Evolutionary conservation across 2,329 filamentous ascomycete genomes (phyloP).

Genomic region (Diaporthe longicolla): DNA sequence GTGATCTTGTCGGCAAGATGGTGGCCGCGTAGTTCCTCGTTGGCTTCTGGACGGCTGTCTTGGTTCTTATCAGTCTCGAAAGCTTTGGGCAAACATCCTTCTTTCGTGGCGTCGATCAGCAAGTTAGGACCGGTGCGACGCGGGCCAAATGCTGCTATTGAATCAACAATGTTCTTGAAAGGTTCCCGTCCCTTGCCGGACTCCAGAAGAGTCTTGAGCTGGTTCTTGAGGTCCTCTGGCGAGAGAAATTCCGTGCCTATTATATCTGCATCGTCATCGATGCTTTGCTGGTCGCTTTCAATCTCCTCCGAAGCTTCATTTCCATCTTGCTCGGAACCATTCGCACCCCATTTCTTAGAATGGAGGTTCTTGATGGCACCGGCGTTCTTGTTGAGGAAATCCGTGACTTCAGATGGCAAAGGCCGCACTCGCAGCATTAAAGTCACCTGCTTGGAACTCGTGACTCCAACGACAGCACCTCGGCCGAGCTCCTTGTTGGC

Average conservation of each 20-base stretch:
- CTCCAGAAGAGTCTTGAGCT: slow-evolving; percentile 78
- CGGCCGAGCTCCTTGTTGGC: slow-evolving; percentile 88
- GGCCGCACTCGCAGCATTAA: slow-evolving; percentile 84
- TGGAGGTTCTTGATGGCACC: slow-evolving; percentile 85
- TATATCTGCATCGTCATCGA: slow-evolving; percentile 70
- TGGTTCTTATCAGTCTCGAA: slow-evolving; percentile 60
- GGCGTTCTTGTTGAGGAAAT: slow-evolving; percentile 86
- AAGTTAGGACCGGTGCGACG: slow-evolving; percentile 89
- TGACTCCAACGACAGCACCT: slow-evolving; percentile 81
- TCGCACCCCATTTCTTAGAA: slow-evolving; percentile 61
- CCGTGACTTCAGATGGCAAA: slow-evolving; percentile 82
- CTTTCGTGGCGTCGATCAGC: slow-evolving; percentile 84
- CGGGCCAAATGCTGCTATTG: slow-evolving; percentile 92
- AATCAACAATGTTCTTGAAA: slow-evolving; percentile 83
- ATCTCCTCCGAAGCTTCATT: slow-evolving; percentile 57
- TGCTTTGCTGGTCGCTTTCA: slow-evolving; percentile 54
- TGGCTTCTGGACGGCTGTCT: slow-evolving; percentile 55
- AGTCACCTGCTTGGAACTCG: slow-evolving; percentile 88
- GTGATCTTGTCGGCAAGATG: slow-evolving; percentile 91
- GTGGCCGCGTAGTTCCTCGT: slow-evolving; percentile 68
- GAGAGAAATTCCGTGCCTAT: slow-evolving; percentile 75
- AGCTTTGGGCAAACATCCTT: slow-evolving; percentile 79
- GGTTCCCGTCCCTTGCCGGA: slow-evolving; percentile 80
- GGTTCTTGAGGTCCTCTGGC: slow-evolving; percentile 80
- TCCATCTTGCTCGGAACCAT: slow-evolving; percentile 54